Conservation (phyloP, 73 alveolate species). For the Paramecium caudatum region DNA sequence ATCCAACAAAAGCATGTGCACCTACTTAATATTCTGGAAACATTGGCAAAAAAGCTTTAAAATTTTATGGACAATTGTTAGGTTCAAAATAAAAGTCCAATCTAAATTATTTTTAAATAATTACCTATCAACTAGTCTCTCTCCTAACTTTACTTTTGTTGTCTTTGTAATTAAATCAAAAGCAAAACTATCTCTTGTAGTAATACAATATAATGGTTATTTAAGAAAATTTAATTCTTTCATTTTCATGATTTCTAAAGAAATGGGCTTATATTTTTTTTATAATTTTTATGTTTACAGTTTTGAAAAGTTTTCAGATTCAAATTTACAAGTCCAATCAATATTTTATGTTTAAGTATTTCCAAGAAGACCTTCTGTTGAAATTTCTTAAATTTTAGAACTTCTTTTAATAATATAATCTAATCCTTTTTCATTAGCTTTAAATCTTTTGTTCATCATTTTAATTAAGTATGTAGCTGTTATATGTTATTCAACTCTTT, state of each 20-base stretch:
- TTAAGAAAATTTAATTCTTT: conserved; percentile 50
- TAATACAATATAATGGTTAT: conserved; percentile 79
- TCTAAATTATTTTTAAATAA: conserved; percentile 57
- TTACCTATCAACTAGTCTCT: conserved; percentile 32
- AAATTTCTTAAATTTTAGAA: conserved; percentile 53
- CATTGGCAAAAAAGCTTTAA: conserved; percentile 62
- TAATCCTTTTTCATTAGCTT: conserved; percentile 3
- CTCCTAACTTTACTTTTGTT: conserved; percentile 47
- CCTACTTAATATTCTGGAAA: conserved; percentile 80
- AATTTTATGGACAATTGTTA: conserved; percentile 83
- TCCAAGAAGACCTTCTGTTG: not conserved
- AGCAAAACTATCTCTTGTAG: conserved; percentile 90
- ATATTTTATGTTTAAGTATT: not conserved
- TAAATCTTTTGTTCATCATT: conserved; percentile 78
- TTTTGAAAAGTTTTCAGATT: not conserved
- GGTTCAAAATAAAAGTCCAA: conserved; percentile 82
- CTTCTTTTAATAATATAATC: conserved; percentile 49
- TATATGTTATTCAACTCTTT: conserved; percentile 76
- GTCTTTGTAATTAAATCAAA: conserved; percentile 77
- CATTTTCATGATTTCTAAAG: conserved; percentile 44
- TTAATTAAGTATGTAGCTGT: conserved; percentile 43
- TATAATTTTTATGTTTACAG: conserved; percentile 39
- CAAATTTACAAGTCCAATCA: not conserved
- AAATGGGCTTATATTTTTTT: not conserved
- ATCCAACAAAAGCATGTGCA: conserved; percentile 77